phyloP scores from a whole-genome alignment of 108 stramenopile species.

The Fragilariopsis cylindrus region DNA sequence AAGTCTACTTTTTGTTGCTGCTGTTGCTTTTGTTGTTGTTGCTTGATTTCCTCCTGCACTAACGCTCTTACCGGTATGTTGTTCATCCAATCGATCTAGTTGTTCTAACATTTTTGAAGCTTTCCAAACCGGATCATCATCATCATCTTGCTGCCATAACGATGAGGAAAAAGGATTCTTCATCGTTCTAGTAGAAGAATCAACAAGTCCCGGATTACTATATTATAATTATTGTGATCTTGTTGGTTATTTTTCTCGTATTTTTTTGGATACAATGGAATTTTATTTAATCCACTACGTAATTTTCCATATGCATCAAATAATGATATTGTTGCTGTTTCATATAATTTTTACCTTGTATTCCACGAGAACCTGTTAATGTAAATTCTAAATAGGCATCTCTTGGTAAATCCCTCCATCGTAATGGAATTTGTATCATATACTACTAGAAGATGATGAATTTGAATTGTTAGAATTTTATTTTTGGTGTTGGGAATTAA shows the following conservation, averaged over 20 bases:
- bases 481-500: not conserved
- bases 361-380: constrained; percentile 39
- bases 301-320: constrained; percentile 50
- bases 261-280: constrained; percentile 14
- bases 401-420: constrained; percentile 83
- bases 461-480: too few relatives aligned
- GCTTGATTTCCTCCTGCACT: not conserved
- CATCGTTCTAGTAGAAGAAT: constrained; percentile 1
- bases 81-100: constrained; percentile 34
- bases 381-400: constrained; percentile 67
- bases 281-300: constrained; percentile 31
- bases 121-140: constrained; percentile 51
- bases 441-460: too few relatives aligned
- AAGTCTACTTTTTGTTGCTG: not conserved
- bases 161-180: not conserved
- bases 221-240: not conserved
- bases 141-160: constrained; percentile 3
- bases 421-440: constrained; percentile 54
- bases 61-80: constrained; percentile 5
- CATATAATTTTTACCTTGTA: constrained; percentile 36
- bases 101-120: constrained; percentile 47
- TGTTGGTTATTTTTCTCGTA: not conserved
- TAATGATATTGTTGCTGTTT: constrained; percentile 34
- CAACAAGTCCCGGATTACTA: constrained; percentile 1
- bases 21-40: not conserved